Conservation (phyloP, 805 yeast species). For the Phaffomyces thermotolerans region DNA sequence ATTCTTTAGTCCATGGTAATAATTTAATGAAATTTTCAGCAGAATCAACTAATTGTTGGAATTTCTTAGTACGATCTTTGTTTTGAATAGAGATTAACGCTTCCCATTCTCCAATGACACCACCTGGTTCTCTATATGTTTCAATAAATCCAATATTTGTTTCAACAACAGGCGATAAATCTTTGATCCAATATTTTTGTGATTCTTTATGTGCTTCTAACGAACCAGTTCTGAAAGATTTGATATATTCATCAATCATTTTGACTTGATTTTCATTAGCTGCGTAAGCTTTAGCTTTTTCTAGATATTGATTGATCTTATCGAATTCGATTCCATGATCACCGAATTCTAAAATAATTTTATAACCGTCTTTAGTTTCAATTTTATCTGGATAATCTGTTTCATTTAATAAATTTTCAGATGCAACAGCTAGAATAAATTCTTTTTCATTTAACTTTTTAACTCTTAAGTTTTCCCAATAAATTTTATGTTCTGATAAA, state of each 20-base stretch:
- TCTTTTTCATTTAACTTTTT: conserved; percentile 41
- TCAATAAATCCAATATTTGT: conserved; percentile 88
- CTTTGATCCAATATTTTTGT: conserved; percentile 84
- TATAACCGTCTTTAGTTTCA: conserved; percentile 31
- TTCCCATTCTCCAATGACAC: conserved; percentile 92
- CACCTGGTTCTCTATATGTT: conserved; percentile 88
- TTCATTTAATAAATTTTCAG: conserved; percentile 43
- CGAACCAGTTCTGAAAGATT: conserved; percentile 73
- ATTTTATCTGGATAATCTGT: conserved; percentile 48
- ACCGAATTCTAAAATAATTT: conserved; percentile 58
- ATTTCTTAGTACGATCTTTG: conserved; percentile 77
- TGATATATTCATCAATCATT: conserved; percentile 60
- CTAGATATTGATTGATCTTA: conserved; percentile 47
- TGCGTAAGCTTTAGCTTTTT: conserved; percentile 50
- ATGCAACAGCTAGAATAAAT: conserved; percentile 63
- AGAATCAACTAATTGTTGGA: conserved; percentile 56
- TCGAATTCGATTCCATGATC: conserved; percentile 66
- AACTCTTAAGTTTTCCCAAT: conserved; percentile 78
- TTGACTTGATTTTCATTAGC: conserved; percentile 67
- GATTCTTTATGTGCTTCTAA: conserved; percentile 81
- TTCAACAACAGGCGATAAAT: conserved; percentile 69
- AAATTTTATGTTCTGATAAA: conserved; percentile 52
- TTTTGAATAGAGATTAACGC: conserved; percentile 87
- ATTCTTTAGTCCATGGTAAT: conserved; percentile 72
- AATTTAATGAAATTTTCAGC: conserved; percentile 58